Percentiles rank a stretch among this genome's conserved stretches.
phyloP scores from a whole-genome alignment of 2,329 filamentous ascomycete genomes.

The Sporothrix humicola region DNA sequence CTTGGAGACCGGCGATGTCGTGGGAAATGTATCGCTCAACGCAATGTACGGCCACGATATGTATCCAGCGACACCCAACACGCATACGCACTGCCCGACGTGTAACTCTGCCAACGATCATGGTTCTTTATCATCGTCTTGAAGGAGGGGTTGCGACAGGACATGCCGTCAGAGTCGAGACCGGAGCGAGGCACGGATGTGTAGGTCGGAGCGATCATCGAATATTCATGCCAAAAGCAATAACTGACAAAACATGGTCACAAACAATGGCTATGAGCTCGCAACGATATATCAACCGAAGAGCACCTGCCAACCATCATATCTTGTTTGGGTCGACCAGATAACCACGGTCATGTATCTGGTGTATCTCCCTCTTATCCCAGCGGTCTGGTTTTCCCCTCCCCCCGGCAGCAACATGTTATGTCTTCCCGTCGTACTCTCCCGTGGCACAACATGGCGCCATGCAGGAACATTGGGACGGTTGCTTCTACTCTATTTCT shows the following conservation, averaged over 20 bases:
- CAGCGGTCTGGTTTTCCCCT: not conserved
- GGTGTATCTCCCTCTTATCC: no score
- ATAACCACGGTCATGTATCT: not conserved
- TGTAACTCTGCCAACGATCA: not conserved
- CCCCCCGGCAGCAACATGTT: not conserved
- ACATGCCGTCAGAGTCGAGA: no score
- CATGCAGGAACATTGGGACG: not conserved
- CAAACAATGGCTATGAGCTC: not conserved
- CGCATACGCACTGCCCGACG: conserved; percentile 23
- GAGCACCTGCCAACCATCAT: not conserved
- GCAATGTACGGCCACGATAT: conserved; percentile 56
- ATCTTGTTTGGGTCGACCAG: not conserved
- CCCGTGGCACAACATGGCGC: not conserved
- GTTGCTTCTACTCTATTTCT: not conserved
- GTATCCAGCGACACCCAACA: conserved; percentile 48
- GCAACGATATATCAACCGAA: no score
- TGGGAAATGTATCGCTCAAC: conserved; percentile 56
- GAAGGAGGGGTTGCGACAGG: no score
- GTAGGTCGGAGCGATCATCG: not conserved
- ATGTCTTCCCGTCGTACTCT: not conserved
- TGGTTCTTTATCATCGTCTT: not conserved
- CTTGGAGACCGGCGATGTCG: conserved; percentile 54
- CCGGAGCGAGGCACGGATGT: not conserved
- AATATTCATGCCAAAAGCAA: no score
- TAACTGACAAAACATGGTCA: not conserved